phyloP scores from a whole-genome alignment of 2,329 filamentous ascomycete genomes.

The Fusarium compactum region DNA sequence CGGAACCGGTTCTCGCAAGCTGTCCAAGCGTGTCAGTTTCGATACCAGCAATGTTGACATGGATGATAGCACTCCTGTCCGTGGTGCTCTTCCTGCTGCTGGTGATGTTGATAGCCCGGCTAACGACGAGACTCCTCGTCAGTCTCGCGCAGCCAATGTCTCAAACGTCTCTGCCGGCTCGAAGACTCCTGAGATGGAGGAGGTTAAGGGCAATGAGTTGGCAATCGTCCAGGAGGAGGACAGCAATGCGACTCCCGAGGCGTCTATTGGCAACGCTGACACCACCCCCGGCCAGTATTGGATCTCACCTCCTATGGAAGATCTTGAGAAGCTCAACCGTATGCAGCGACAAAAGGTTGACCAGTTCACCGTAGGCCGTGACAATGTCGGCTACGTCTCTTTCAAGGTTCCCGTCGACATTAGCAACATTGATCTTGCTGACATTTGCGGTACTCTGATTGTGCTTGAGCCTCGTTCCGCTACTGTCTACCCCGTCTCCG shows the following conservation, averaged over 20 bases:
- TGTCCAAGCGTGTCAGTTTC: conserved; percentile 93
- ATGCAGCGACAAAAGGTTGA: conserved; percentile 80
- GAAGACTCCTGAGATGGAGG: conserved; percentile 73
- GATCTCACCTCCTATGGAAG: conserved; percentile 81
- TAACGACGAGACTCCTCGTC: conserved; percentile 57
- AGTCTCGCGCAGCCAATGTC: conserved; percentile 62
- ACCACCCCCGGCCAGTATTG: conserved; percentile 82
- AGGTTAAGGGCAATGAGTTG: conserved; percentile 80
- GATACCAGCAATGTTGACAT: conserved; percentile 70
- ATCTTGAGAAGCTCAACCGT: conserved; percentile 83
- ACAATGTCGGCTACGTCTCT: conserved; percentile 82
- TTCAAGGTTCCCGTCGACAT: conserved; percentile 89
- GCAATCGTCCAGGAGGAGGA: conserved; percentile 82
- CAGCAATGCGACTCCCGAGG: conserved; percentile 47
- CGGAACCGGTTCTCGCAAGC: conserved; percentile 60
- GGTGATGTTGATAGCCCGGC: conserved; percentile 49
- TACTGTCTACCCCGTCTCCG: conserved; percentile 84
- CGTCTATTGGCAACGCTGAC: conserved; percentile 50
- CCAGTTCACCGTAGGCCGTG: conserved; percentile 84
- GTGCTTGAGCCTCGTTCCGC: conserved; percentile 81
- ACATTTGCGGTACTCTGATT: conserved; percentile 83
- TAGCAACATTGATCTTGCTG: conserved; percentile 80
- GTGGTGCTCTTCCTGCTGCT: conserved; percentile 52
- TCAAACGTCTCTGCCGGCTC: conserved; percentile 50
- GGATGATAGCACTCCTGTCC: conserved; percentile 52